Conservation (phyloP, 1,139 yeast genomes). For the Debaryomyces udenii region DNA sequence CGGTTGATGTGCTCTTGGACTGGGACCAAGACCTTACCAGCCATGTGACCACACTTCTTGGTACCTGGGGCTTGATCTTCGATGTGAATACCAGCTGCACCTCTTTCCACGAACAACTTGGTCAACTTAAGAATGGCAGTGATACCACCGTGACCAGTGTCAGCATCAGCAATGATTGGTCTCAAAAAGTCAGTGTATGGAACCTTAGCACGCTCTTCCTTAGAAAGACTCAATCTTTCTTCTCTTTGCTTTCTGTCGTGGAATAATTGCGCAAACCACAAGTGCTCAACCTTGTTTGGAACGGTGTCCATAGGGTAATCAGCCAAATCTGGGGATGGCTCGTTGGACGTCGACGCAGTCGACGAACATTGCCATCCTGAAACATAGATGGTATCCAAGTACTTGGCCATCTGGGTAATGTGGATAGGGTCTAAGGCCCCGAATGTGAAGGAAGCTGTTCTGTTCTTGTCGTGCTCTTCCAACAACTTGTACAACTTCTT, state of each 20-base stretch:
- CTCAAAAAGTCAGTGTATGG: conserved; percentile 81
- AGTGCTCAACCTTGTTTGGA: conserved; percentile 96
- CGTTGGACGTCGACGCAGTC: conserved; percentile 95
- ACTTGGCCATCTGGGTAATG: conserved; percentile 94
- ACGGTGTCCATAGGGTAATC: conserved; percentile 99
- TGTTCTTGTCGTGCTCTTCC: conserved; percentile 69
- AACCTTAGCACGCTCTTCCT: conserved; percentile 63
- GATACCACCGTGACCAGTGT: conserved; percentile 98
- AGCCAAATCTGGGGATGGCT: conserved; percentile 97
- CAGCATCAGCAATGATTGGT: conserved; percentile 97
- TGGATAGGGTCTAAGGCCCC: conserved; percentile 98
- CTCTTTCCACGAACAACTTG: conserved; percentile 94
- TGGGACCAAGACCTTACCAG: conserved; percentile 97
- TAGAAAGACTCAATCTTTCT: conserved; percentile 67
- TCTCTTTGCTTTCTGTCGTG: conserved; percentile 97
- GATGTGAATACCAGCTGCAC: conserved; percentile 98
- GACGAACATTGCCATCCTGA: conserved; percentile 99
- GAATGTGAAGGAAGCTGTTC: conserved; percentile 84
- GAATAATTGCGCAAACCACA: conserved; percentile 95
- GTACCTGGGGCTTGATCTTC: conserved; percentile 99
- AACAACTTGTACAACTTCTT: conserved; percentile 75
- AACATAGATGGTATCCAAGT: conserved; percentile 88
- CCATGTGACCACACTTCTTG: conserved; percentile 98
- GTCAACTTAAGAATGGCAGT: conserved; percentile 95
- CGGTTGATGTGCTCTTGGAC: conserved; percentile 96